Percentiles rank a stretch among this genome's conserved stretches.
Evolutionary conservation across 306 rosid genomes (phyloP).

Genomic region (Lithocarpus polystachyus): DNA sequence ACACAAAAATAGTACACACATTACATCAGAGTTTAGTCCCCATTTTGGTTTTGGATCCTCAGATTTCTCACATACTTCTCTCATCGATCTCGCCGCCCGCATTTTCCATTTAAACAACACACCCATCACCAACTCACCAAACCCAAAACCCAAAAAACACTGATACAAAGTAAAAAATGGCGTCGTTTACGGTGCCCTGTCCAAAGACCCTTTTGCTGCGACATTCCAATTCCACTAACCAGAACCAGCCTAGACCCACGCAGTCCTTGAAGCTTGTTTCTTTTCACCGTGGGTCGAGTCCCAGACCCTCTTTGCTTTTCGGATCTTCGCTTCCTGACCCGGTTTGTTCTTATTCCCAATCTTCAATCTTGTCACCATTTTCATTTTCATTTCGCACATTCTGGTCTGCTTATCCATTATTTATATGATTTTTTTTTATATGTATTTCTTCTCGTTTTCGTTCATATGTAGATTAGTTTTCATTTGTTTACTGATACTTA

Average conservation of each 20-base stretch:
- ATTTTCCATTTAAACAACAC: neutral
- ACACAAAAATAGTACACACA: too few relatives aligned
- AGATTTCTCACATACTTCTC: slow-evolving; percentile 16
- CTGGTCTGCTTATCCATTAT: neutral
- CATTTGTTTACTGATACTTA: too few relatives aligned
- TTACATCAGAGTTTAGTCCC: neutral
- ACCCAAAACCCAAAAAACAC: too few relatives aligned
- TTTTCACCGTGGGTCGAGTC: slow-evolving; percentile 28
- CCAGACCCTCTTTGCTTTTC: slow-evolving; percentile 31
- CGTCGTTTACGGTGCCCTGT: slow-evolving; percentile 60
- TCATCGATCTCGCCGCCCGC: slow-evolving; percentile 7
- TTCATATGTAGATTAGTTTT: neutral
- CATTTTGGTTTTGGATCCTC: neutral
- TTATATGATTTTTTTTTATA: neutral
- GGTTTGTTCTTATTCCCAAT: slow-evolving; percentile 21
- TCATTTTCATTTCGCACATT: slow-evolving; percentile 14
- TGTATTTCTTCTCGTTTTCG: neutral
- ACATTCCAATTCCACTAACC: neutral
- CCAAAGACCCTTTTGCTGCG: slow-evolving; percentile 39
- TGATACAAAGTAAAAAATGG: slow-evolving; percentile 28
- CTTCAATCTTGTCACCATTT: slow-evolving; percentile 22
- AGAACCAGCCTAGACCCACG: slow-evolving; percentile 13
- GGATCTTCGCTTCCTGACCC: slow-evolving; percentile 38
- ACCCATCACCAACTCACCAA: too few relatives aligned
- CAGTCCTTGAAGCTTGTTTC: neutral